Evolutionary conservation across 2,329 filamentous ascomycete genomes (phyloP), one percentile per base, ranked within the genome.

Genomic region (Didymella segeticola): DNA sequence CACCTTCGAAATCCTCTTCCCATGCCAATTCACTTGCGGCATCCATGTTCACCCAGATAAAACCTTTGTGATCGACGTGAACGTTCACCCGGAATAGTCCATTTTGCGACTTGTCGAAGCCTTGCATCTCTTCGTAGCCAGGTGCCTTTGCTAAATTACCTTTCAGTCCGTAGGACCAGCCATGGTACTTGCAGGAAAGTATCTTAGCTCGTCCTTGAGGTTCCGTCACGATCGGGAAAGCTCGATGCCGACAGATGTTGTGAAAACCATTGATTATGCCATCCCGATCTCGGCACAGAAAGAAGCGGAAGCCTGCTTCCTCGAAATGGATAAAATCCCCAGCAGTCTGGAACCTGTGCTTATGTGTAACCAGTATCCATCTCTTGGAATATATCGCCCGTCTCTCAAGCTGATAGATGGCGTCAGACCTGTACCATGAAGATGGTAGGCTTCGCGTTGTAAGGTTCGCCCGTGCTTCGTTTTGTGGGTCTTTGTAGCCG

Each of bases 321-420:
- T 58, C 49, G 42, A 62, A 64, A 2, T 57, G 56, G 4, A 67
- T 48, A 49, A 53, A 64, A 29, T 64, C 61, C 1, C 61, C 62
- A 14, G 58, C 29, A 20, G 60, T 54, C 23, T 53, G 53, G 7
- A 66, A 49, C 4, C 72, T 66, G 10, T 52, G 58, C 36, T 57
- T 64, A 47, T 74, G 71, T 30, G 71, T 72, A 31, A 74, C 66
- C 49, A 74, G 64, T n/a, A 72, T 61, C 72, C 72, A 75, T 39
- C 64, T 63, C 31, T 65, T 67, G 2, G 71, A 75, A 59, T 79
- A 80, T 31, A 80, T 77, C 25, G 78, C 77, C 4, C 78, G 72
- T 5, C 78, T 67, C 55, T 80, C 78, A 11, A 80, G 70, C 58
- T 79, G 70, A 53, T 78, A 80, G 17, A 47, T 11, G 15, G 45